phyloP scores from a whole-genome alignment of 371 early-diverging fungal species.

The Mucor saturninus region DNA sequence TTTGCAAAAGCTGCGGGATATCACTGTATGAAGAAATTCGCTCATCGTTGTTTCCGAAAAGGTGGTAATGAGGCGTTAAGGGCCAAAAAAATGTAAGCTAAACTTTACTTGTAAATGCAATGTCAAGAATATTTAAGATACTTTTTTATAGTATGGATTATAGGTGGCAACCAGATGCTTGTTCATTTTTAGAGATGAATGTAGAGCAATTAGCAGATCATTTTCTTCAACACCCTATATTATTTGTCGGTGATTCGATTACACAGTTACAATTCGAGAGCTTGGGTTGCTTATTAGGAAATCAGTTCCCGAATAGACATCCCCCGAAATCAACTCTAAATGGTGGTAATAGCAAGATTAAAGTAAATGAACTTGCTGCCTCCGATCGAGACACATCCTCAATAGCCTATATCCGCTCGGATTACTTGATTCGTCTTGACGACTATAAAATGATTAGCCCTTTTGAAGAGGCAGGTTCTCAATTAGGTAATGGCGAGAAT shows the following conservation, averaged over 20 bases:
- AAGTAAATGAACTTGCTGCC: slow-evolving; percentile 23
- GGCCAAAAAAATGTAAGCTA: slow-evolving; percentile 36
- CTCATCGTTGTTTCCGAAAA: slow-evolving; percentile 51
- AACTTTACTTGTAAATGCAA: not conserved
- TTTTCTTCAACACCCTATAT: slow-evolving; percentile 37
- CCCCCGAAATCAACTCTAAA: slow-evolving; percentile 23
- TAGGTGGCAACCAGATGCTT: slow-evolving; percentile 41
- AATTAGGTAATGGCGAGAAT: slow-evolving; percentile 49
- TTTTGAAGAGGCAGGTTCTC: slow-evolving; percentile 37
- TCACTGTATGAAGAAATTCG: slow-evolving; percentile 42
- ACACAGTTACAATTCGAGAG: slow-evolving; percentile 55
- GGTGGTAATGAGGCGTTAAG: slow-evolving; percentile 34
- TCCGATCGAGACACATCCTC: slow-evolving; percentile 33
- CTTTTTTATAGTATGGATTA: slow-evolving; percentile 39
- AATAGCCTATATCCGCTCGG: slow-evolving; percentile 46
- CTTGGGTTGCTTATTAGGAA: slow-evolving; percentile 42
- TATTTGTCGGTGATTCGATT: slow-evolving; percentile 55
- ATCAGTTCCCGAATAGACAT: slow-evolving; percentile 25
- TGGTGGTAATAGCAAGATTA: slow-evolving; percentile 38
- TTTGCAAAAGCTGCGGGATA: slow-evolving; percentile 36
- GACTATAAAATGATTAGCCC: slow-evolving; percentile 49
- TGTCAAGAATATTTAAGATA: not conserved
- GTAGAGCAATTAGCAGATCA: slow-evolving; percentile 33
- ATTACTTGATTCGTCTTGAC: slow-evolving; percentile 48
- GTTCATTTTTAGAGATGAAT: slow-evolving; percentile 36